A percentile compares a stretch with the other conserved stretches of the same genome.
phyloP scores from a whole-genome alignment of 2,329 filamentous ascomycete genomes.

The Fusarium chlamydosporum region DNA sequence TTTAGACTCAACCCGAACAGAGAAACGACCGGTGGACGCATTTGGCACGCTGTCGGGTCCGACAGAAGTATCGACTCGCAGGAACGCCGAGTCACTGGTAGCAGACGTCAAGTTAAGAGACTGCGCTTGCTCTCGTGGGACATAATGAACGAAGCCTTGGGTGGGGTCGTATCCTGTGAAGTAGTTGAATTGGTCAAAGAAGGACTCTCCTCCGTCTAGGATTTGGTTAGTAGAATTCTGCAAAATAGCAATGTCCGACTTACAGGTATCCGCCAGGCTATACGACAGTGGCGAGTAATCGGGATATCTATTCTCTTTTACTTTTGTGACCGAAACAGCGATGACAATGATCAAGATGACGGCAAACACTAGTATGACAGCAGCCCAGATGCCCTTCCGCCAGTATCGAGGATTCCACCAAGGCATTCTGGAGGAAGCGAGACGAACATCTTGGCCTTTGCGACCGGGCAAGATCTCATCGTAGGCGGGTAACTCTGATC shows the following conservation, averaged over 20 bases:
- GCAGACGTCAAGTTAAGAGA: slow-evolving; percentile 73
- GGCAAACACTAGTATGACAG: slow-evolving; percentile 55
- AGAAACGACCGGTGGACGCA: slow-evolving; percentile 72
- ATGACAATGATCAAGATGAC: slow-evolving; percentile 66
- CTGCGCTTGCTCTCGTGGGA: slow-evolving; percentile 59
- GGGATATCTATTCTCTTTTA: slow-evolving; percentile 62
- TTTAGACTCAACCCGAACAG: slow-evolving; percentile 74
- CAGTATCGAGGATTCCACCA: slow-evolving; percentile 67
- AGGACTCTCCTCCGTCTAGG: slow-evolving; percentile 63
- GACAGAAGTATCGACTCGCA: slow-evolving; percentile 73
- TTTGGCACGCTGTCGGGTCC: slow-evolving; percentile 62
- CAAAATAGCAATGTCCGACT: slow-evolving; percentile 38
- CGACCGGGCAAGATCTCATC: slow-evolving; percentile 50
- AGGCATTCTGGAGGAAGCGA: slow-evolving; percentile 49
- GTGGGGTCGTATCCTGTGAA: slow-evolving; percentile 65
- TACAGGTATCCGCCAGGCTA: slow-evolving; percentile 64
- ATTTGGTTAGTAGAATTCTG: slow-evolving; percentile 12
- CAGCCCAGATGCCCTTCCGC: slow-evolving; percentile 67
- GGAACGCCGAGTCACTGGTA: slow-evolving; percentile 64
- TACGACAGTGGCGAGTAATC: slow-evolving; percentile 64
- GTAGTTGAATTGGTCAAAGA: slow-evolving; percentile 71
- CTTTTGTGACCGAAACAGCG: slow-evolving; percentile 60
- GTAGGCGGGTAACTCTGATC: slow-evolving; percentile 46
- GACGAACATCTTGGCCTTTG: slow-evolving; percentile 39
- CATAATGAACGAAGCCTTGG: slow-evolving; percentile 68